Evolutionary conservation across 2,329 filamentous ascomycete genomes (phyloP).

Genomic region (Hypoxylon sp.): DNA sequence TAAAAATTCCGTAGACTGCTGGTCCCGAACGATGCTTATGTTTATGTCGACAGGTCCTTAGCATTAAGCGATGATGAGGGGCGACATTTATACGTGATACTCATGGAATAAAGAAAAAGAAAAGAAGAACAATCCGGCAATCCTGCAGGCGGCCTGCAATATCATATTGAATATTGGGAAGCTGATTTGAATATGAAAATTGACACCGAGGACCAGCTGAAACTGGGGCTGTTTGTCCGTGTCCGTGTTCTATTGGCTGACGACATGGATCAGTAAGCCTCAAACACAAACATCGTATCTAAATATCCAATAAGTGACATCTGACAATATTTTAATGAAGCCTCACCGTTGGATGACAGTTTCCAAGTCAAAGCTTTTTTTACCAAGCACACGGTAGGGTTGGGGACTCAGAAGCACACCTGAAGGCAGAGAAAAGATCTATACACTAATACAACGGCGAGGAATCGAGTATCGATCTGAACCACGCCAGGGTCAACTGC

Average conservation of each 20-base stretch:
- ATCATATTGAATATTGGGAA: not conserved
- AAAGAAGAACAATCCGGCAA: not conserved
- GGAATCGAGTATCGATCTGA: constrained; percentile 33
- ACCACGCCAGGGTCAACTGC: constrained; percentile 39
- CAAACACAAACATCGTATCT: constrained; percentile 1
- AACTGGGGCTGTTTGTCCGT: not conserved
- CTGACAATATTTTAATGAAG: not conserved
- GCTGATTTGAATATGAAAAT: not conserved
- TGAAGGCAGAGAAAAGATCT: constrained; percentile 47
- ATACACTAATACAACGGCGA: constrained; percentile 55
- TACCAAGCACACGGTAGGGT: constrained; percentile 1
- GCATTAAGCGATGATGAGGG: not conserved
- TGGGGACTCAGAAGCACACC: constrained; percentile 8
- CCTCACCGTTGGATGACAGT: not conserved
- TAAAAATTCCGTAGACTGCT: constrained; percentile 1
- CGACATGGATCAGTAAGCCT: not conserved
- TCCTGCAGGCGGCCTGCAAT: not conserved
- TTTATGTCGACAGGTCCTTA: not conserved
- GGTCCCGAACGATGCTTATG: not conserved
- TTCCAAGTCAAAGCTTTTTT: not conserved
- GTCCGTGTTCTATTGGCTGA: constrained; percentile 8
- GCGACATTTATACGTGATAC: not conserved
- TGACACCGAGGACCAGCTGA: not conserved
- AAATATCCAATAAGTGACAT: constrained; percentile 2
- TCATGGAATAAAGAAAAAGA: constrained; percentile 1